Conservation (phyloP, 2,329 filamentous ascomycete species). For the Diaporthe vexans region DNA sequence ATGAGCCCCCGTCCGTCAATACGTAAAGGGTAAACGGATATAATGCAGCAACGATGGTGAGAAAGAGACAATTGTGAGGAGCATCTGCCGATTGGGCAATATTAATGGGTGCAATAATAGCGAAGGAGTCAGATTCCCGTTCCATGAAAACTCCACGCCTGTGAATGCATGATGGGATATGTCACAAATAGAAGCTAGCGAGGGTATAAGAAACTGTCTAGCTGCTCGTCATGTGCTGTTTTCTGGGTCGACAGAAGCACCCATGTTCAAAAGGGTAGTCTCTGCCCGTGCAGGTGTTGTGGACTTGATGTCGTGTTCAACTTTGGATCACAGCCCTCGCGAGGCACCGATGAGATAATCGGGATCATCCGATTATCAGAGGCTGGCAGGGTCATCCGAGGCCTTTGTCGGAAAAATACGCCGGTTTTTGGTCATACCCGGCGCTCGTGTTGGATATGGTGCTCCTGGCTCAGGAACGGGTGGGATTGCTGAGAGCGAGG, state of each 20-base stretch:
- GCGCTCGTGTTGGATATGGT: not conserved
- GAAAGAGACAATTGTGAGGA: slow-evolving; percentile 12
- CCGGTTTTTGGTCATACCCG: not conserved
- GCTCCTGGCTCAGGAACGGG: not conserved
- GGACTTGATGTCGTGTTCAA: not conserved
- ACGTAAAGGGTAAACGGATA: slow-evolving; percentile 15
- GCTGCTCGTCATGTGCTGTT: slow-evolving; percentile 1
- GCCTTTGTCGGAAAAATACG: not conserved
- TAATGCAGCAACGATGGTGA: slow-evolving; percentile 35
- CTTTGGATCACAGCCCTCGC: too few species aligned
- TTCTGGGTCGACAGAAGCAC: not conserved
- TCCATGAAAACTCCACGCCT: slow-evolving; percentile 36
- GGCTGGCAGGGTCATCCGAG: not conserved
- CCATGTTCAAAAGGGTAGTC: not conserved
- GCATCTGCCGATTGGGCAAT: not conserved
- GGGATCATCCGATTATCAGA: not conserved
- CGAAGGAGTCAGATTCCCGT: slow-evolving; percentile 8
- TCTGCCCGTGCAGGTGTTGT: not conserved
- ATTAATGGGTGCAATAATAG: not conserved
- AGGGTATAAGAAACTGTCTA: slow-evolving; percentile 21
- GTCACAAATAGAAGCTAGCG: slow-evolving; percentile 21
- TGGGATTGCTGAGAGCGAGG: not conserved
- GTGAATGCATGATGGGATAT: slow-evolving; percentile 32
- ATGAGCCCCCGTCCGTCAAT: not conserved
- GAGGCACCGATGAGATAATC: not conserved